phyloP scores from a whole-genome alignment of 306 rosid genomes.

The Castanea crenata region DNA sequence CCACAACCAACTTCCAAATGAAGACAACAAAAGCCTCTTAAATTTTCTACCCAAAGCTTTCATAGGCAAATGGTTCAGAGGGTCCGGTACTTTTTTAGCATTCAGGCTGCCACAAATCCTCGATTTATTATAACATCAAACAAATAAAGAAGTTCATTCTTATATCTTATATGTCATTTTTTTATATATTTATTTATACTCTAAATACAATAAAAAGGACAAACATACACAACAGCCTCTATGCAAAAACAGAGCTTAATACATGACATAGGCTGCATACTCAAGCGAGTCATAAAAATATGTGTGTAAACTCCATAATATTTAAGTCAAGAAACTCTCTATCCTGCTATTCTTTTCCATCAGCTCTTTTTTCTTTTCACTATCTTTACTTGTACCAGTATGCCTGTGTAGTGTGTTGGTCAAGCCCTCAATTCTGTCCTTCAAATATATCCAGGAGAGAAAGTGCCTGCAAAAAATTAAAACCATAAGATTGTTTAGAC shows the following conservation, averaged over 20 bases:
- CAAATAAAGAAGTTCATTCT: constrained; percentile 2
- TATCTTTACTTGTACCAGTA: constrained; percentile 9
- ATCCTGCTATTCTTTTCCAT: constrained; percentile 5
- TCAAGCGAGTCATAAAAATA: constrained; percentile 13
- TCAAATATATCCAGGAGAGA: constrained; percentile 87
- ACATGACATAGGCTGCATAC: constrained; percentile 20
- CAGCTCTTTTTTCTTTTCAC: constrained; percentile 19
- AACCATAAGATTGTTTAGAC: constrained; percentile 14
- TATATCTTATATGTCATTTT: constrained; percentile 10
- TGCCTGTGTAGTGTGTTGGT: constrained; percentile 24
- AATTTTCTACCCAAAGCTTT: background rate
- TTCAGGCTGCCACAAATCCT: background rate
- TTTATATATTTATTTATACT: constrained; percentile 21
- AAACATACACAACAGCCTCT: constrained; percentile 30
- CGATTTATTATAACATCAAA: constrained; percentile 10
- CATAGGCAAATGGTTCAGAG: background rate
- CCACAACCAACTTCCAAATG: no score
- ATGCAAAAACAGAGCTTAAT: constrained; percentile 24
- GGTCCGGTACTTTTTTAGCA: background rate
- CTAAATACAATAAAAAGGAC: constrained; percentile 22
- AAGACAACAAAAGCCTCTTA: background rate
- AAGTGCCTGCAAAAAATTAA: constrained; percentile 54
- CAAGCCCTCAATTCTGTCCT: constrained; percentile 43
- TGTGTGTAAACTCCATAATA: constrained; percentile 19
- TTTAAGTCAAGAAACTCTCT: constrained; percentile 24